phyloP scores from a whole-genome alignment of 495 filamentous ascomycete species.

The Penicillium goetzii region DNA sequence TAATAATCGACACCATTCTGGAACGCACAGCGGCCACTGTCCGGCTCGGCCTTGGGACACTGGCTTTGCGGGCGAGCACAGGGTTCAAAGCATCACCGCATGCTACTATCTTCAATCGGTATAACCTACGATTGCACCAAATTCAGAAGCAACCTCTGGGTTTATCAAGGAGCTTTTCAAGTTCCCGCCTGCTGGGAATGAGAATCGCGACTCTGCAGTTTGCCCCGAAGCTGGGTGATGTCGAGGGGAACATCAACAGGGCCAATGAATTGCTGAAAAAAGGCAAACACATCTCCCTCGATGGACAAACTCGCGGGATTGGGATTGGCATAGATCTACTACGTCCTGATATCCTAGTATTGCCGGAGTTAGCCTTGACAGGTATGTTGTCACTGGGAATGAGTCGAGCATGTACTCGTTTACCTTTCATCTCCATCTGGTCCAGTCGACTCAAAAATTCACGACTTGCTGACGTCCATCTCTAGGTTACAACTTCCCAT shows the following conservation, averaged over 20 bases:
- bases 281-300: constrained; percentile 25
- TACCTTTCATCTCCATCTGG: not conserved
- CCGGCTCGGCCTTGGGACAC: constrained; percentile 15
- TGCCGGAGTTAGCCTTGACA: constrained; percentile 88
- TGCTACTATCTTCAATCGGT: not conserved
- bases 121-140: not conserved
- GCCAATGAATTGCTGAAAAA: constrained; percentile 72
- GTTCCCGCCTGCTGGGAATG: constrained; percentile 52
- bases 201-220: constrained; percentile 84
- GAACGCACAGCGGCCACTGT: constrained; percentile 6
- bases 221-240: constrained; percentile 70
- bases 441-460: not conserved
- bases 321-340: constrained; percentile 34
- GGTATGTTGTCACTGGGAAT: constrained; percentile 53
- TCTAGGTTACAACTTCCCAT: constrained; percentile 88
- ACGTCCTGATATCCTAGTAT: constrained; percentile 63
- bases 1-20: constrained; percentile 18
- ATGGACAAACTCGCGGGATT: constrained; percentile 1
- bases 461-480: not conserved
- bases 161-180: constrained; percentile 20
- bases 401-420: not conserved
- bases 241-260: constrained; percentile 72
- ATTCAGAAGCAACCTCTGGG: too few relatives aligned
- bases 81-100: not conserved
- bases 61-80: constrained; percentile 9